Evolutionary conservation across 345 rosid genomes (phyloP), one percentile per base, ranked within the genome.

Genomic region (Citrus glauca): DNA sequence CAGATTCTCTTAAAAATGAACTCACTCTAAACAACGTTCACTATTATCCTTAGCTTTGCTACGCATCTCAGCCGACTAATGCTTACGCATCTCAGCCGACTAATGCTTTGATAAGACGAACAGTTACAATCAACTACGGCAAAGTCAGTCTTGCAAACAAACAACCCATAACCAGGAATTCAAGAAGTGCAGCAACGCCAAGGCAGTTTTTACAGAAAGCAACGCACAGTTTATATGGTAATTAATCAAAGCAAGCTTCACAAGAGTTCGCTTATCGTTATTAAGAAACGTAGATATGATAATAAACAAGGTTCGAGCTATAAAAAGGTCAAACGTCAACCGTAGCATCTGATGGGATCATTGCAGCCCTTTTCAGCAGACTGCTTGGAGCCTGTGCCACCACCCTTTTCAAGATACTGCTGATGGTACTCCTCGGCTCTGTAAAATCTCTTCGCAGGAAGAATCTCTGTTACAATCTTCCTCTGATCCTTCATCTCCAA

Each of bases 281-380:
- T 45, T 53, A 53, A 19, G 22, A 53, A 16, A 53, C 19, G 22
- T 53, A 53, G 57, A 4, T 19, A 53, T 53, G 1, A 53, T 53
- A 5, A 19, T 5, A 16, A 17, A 50, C 16, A 50, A 40, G 45
- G 20, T 1, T 16, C 1, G 4, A 50, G 56, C 56, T 50, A 45
- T 13, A 45, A 16, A 53, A 17, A 53, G 57, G 57, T 17, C 22
- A 19, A 14, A 14, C 6, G 13, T 90, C 80, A 93, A 64, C 94
- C 97, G 67, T 93, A 87, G 78, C 96, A 93, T 66, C 89, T 83
- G 85, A 93, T 92, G n/a, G 97, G 97, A 73, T 90, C 95, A 59
- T 77, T 86, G 87, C 98, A 92, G 72, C 93, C 91, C 81, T 92
- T 92, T 50, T 77, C 83, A 42, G 92, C 89, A 17, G 91, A 90